phyloP scores from a whole-genome alignment of 169 alveolate genomes.

The Eimeria necatrix region DNA sequence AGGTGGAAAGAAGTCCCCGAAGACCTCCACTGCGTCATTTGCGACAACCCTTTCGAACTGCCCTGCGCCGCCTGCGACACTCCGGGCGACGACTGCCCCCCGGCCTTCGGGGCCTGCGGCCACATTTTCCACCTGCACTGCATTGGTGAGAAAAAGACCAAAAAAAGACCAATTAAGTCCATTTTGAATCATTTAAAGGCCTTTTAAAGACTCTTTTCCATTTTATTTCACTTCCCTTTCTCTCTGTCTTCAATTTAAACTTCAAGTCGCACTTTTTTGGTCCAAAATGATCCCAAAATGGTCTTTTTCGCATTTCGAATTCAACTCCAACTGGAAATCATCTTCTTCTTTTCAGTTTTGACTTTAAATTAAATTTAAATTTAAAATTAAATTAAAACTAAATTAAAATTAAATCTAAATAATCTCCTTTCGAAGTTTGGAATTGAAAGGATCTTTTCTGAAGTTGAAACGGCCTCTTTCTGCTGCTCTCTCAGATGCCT shows the following conservation, averaged over 20 bases:
- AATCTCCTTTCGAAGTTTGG: too few relatives aligned
- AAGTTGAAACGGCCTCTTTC: too few relatives aligned
- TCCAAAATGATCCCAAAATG: too few relatives aligned
- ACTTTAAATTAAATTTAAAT: background rate
- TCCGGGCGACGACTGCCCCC: conserved; percentile 91
- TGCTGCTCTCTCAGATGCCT: background rate
- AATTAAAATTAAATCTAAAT: background rate
- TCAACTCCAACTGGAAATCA: too few relatives aligned
- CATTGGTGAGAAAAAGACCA: conserved; percentile 84
- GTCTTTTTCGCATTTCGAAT: too few relatives aligned
- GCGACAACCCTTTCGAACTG: conserved; percentile 87
- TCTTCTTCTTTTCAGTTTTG: too few relatives aligned
- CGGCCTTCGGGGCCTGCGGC: conserved; percentile 90
- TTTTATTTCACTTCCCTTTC: background rate
- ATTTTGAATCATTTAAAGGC: too few relatives aligned
- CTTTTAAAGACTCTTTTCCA: too few relatives aligned
- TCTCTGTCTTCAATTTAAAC: background rate
- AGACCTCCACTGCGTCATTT: conserved; percentile 85
- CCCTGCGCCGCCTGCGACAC: conserved; percentile 86
- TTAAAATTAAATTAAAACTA: background rate
- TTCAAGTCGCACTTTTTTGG: background rate
- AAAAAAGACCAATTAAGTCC: too few relatives aligned
- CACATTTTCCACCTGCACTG: conserved; percentile 90
- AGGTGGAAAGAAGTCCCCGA: conserved; percentile 73
- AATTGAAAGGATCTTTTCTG: too few relatives aligned